Base-by-base conservation (phyloP, 495 filamentous ascomycete species). In the Chaetomium fimeti region DNA sequence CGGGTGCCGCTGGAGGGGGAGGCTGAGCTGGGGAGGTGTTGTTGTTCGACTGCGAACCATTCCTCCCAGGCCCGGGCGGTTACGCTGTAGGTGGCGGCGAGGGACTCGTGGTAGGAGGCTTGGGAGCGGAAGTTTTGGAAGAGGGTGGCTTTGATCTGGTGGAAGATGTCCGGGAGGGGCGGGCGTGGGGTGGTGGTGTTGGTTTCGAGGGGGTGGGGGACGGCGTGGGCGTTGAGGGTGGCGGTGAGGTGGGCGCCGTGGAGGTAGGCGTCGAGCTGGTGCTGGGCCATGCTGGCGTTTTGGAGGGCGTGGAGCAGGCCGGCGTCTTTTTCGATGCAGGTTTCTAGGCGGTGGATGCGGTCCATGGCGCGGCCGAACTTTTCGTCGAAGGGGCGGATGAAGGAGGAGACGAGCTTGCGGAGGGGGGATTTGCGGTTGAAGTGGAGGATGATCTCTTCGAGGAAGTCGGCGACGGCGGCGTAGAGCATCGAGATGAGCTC, bases 61-160 rank as follows among this genome's bases (percentile, higher is more conserved):
- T 61, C 24, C 24, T 48, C 38, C 66, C 66, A 68, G 8, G 66
- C 66, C 18, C 47, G 42, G 12, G 66, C 60, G 3, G 66, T 68
- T 15, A 68, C 62, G 43, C 54, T 45, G 54, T 65, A 68, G 13
- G 63, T 68, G 3, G 57, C 63, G 9, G 66, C 66, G n/a, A 68
- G 59, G 24, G 52, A 58, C n/a, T 62, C 59, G 40, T 56, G 63
- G 48, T 68, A 62, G 52, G 48, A 28, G 24, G 66, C 66, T 45
- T 68, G 62, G 28, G 27, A 22, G 38, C 29, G 52, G 59, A 65
- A 63, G 45, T 49, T 40, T 15, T 29, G 32, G 55, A 68, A 68
- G 27, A 68, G 57, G 24, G 63, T 66, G 15, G 42, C 22, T 27
- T 68, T 68, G 66, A 68, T 68, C 1, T 59, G 8, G 22, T 47